Evolutionary conservation across 371 early-diverging fungal species (phyloP).

Genomic region (Mortierella sp.): DNA sequence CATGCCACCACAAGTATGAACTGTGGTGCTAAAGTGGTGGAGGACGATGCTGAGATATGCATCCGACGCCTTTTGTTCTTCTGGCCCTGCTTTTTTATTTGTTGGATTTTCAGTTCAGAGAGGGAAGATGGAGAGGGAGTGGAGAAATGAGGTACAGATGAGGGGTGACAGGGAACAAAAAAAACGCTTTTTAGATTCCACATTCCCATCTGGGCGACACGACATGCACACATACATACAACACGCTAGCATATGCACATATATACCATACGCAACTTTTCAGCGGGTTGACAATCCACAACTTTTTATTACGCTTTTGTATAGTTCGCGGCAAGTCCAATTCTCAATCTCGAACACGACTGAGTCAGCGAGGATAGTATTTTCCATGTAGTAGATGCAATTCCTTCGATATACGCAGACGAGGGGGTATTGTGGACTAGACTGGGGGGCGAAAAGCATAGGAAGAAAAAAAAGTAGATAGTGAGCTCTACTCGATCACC

Average conservation of each 20-base stretch:
- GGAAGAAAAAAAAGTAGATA: slow-evolving; percentile 13
- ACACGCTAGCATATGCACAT: not conserved
- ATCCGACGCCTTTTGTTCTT: too few relatives aligned
- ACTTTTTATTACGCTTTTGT: not conserved
- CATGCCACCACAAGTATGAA: too few relatives aligned
- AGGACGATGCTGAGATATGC: too few relatives aligned
- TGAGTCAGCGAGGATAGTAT: not conserved
- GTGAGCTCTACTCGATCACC: not conserved
- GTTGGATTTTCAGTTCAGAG: not conserved
- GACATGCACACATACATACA: not conserved
- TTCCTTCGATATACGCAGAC: not conserved
- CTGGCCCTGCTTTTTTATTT: not conserved
- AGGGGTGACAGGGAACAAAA: too few relatives aligned
- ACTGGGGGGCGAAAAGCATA: not conserved
- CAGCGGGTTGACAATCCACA: not conserved
- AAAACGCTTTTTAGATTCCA: slow-evolving; percentile 9
- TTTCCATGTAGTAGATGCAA: not conserved
- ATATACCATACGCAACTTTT: not conserved
- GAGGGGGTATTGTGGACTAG: not conserved
- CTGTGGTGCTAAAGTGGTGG: too few relatives aligned
- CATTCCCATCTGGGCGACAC: slow-evolving; percentile 11
- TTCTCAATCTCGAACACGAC: slow-evolving; percentile 43
- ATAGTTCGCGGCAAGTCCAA: not conserved
- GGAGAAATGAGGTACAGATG: not conserved
- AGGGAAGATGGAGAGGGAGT: not conserved